Evolutionary conservation across 2,329 filamentous ascomycete species (phyloP), one percentile per base, ranked within the genome.

Genomic region (Curvularia spicifera): DNA sequence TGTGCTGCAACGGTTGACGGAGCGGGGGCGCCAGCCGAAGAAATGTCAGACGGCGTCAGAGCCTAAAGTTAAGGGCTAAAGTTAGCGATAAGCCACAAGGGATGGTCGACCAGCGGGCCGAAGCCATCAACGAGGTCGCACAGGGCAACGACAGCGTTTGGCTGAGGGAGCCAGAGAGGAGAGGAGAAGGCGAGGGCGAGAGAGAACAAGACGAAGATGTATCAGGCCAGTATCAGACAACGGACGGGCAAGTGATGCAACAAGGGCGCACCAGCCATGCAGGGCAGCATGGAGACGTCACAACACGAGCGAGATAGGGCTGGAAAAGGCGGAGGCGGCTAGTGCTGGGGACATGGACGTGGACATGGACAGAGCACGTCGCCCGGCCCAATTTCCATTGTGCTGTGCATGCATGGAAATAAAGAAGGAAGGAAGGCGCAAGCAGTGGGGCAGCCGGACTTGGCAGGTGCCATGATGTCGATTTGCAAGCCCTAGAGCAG

Each of bases 351-450:
- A 15, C 18, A 5, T 5, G 8, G 8, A 5, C 4, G 26, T 8
- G 26, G 26, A 28, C 26, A 8, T 40, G 39, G 39, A 18, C 7
- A 3, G 31, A 15, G 37, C 15, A 22, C 39, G 9, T 7, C 13
- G n/a, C 31, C 29, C 55, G 55, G 55, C 24, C 50, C 49, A 54
- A 54, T 57, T 24, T 44, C 13, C 8, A 33, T 31, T 26, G 2
- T 26, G 4, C 39, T 31, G 45, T 35, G 43, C 15, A 44, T 53
- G 10, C 43, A 43, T 28, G 22, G 46, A 29, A 50, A 43, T 20
- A 43, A 40, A 15, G 13, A 51, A 48, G 29, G 56, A 43, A 46
- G 22, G n/a, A 45, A 48, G 28, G 56, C 35, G 35, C 31, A 43
- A 33, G 48, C 29, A 15, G 31, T 44, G 44, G 28, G 33, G 47